phyloP scores from a whole-genome alignment of 2,329 filamentous ascomycete genomes.

The Xylariaceae sp. region DNA sequence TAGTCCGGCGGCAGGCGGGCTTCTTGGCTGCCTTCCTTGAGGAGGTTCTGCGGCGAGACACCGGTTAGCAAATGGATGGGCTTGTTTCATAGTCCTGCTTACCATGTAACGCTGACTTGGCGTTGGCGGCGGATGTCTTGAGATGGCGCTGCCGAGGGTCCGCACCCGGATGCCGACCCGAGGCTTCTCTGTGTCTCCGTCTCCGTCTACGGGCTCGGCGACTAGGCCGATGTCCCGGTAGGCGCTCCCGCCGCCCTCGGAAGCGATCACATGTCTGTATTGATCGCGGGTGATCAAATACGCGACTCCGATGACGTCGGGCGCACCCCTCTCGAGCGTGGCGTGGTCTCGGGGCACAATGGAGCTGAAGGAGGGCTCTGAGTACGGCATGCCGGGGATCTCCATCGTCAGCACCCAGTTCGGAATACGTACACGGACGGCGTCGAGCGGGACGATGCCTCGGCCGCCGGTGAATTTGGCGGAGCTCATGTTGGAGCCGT shows the following conservation, averaged over 20 bases:
- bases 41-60: conserved; percentile 4
- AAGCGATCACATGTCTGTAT: neutral
- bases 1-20: conserved; percentile 7
- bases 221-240: neutral
- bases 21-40: conserved; percentile 6
- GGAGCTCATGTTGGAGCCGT: neutral
- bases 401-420: neutral
- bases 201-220: neutral
- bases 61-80: neutral
- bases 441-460: neutral
- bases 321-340: neutral
- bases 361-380: neutral
- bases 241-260: neutral
- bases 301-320: neutral
- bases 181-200: neutral
- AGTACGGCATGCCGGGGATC: neutral
- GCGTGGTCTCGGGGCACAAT: neutral
- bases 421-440: neutral
- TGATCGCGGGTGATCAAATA: neutral
- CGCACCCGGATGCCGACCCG: neutral
- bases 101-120: neutral
- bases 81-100: neutral
- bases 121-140: neutral
- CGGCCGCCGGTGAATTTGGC: neutral
- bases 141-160: neutral